These are phyloP conservation scores for Leccinum huronense DNA, from an alignment of 1,284 basidiomycete species.

Conservation along the genomic window DNA sequence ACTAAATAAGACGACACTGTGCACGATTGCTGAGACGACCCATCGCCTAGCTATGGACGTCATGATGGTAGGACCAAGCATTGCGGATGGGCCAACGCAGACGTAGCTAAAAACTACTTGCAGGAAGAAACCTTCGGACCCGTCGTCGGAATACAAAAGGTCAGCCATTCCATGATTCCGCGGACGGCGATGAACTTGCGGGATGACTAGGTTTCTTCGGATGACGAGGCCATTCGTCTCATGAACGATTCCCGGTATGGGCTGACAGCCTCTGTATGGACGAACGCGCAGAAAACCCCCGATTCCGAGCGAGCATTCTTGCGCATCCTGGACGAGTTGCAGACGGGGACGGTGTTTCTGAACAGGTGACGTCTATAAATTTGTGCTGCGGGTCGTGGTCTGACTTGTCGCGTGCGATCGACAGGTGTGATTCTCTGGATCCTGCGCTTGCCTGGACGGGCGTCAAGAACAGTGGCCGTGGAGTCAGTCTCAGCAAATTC, in stretches of 20 bases:
- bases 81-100: not conserved
- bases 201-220: conserved; percentile 60
- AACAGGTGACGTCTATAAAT: conserved; percentile 54
- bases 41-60: conserved; percentile 76
- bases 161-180: conserved; percentile 27
- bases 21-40: conserved; percentile 5
- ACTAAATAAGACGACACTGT: not conserved
- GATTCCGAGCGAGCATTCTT: conserved; percentile 71
- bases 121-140: conserved; percentile 90
- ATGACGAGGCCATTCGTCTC: conserved; percentile 80
- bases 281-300: conserved; percentile 58
- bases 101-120: conserved; percentile 1
- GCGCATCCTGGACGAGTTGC: conserved; percentile 68
- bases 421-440: conserved; percentile 82
- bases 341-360: conserved; percentile 90
- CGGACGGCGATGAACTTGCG: not conserved
- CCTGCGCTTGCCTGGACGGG: conserved; percentile 94
- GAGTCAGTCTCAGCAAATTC: conserved; percentile 85
- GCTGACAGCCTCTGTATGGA: conserved; percentile 93
- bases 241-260: conserved; percentile 99
- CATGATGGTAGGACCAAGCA: conserved; percentile 66
- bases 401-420: not conserved
- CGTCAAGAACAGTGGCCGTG: conserved; percentile 89
- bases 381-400: not conserved
- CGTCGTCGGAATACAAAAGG: conserved; percentile 88